Evolutionary conservation across 192 early-diverging fungal genomes (phyloP), one percentile per base, ranked within the genome.

Genomic region (Gaertneriomyces semiglobifer): DNA sequence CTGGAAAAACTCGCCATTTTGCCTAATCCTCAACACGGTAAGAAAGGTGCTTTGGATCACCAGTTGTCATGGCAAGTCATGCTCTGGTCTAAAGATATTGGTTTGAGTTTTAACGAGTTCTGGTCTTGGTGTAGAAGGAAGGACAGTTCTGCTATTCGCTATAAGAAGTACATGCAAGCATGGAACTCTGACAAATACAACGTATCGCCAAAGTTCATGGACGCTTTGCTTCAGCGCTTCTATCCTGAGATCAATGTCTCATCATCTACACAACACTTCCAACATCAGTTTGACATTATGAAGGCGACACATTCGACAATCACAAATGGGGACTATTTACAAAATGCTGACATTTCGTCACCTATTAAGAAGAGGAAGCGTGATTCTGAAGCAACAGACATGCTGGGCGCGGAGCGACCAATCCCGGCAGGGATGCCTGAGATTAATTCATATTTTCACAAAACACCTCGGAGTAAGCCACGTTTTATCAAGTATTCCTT

Each of bases 101-200:
- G 62, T 6, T 6, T 63, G 10, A 18, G 45, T 7, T 63, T 63
- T 33, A 47, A 63, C 6, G 25, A 63, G 45, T 63, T 53, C 43
- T 63, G 62, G 62, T 7, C 7, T 12, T 63, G 62, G 62, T 55
- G 46, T 33, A 63, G 33, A 16, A 7, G 33, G 51, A 63, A 63
- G 46, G 62, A 63, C 47, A 6, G 6, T 52, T 7, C 12, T 50
- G n/a, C 14, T 6, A 16, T 12, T 10, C 43, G 62, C 6, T 63
- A 53, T 38, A 52, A 63, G 47, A 53, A 33, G 14, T 63, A 63
- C 46, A 10, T 48, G 8, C 9, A 48, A 10, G 47, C 47, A 48
- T 48, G 47, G 10, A 7, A 7, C 11, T 7, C 33, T 18, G 58
- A 41, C 33, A 60, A 60, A 18, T 60, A 60, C 41, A 10, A 60